These are phyloP conservation scores for Fusarium decemcellulare DNA, from an alignment of 2,329 filamentous ascomycete genomes.

Conservation along the genomic window DNA sequence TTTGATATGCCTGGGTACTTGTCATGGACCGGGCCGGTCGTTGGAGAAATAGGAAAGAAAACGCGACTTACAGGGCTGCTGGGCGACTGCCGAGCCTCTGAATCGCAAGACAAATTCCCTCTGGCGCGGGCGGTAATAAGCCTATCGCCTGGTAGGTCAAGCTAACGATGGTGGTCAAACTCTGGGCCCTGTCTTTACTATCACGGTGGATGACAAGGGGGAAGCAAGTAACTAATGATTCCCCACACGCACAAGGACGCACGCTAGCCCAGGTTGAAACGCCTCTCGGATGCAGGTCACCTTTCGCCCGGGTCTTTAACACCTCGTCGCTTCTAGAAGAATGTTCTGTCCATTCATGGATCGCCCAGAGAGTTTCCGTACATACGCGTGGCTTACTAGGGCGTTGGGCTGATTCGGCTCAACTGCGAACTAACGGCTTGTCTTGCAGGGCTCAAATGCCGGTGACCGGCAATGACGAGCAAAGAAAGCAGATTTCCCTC, in stretches of 20 bases:
- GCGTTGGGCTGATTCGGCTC: slow-evolving; percentile 10
- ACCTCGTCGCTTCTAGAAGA: slow-evolving; percentile 33
- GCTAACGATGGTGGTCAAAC: slow-evolving; percentile 13
- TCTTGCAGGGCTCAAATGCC: slow-evolving; percentile 2
- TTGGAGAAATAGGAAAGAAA: slow-evolving; percentile 24
- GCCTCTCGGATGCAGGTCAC: slow-evolving; percentile 19
- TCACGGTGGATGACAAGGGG: slow-evolving; percentile 25
- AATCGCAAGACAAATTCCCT: not conserved
- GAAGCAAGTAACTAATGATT: not conserved
- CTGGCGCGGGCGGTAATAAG: slow-evolving; percentile 17
- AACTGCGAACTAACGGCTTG: slow-evolving; percentile 10
- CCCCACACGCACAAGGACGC: slow-evolving; percentile 26
- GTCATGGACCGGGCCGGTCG: slow-evolving; percentile 40
- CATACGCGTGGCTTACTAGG: slow-evolving; percentile 23
- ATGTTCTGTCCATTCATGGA: slow-evolving; percentile 23
- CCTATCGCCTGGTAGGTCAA: not conserved
- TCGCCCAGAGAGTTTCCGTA: slow-evolving; percentile 6
- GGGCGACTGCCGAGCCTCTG: slow-evolving; percentile 16
- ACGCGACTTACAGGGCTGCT: slow-evolving; percentile 9
- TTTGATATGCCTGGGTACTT: slow-evolving; percentile 14
- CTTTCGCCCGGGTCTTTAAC: slow-evolving; percentile 1
- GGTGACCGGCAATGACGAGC: slow-evolving; percentile 13
- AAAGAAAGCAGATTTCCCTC: not conserved
- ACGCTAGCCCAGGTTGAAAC: slow-evolving; percentile 7
- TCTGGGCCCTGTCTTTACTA: slow-evolving; percentile 3